These are phyloP conservation scores for Apophysomyces sp. DNA, from an alignment of 371 early-diverging fungal species.

Conservation along the genomic window DNA sequence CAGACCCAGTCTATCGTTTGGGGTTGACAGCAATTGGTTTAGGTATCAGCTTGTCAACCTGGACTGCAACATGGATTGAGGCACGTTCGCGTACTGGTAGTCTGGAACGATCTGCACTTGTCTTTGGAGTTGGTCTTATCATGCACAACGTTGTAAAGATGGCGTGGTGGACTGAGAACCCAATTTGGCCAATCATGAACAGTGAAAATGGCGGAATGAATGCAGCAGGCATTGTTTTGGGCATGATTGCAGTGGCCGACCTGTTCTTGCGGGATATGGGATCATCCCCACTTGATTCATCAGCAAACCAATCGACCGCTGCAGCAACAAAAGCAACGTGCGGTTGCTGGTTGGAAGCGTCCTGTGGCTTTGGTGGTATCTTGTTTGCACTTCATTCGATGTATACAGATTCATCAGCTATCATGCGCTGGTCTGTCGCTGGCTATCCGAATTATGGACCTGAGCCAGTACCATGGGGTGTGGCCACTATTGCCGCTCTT, in stretches of 20 bases:
- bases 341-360: slow-evolving; percentile 47
- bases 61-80: slow-evolving; percentile 61
- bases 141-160: slow-evolving; percentile 69
- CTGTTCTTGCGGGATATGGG: slow-evolving; percentile 47
- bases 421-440: slow-evolving; percentile 74
- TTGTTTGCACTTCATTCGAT: slow-evolving; percentile 75
- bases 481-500: slow-evolving; percentile 62
- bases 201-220: slow-evolving; percentile 70
- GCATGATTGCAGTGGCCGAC: slow-evolving; percentile 56
- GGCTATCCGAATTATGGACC: slow-evolving; percentile 81
- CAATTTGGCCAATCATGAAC: slow-evolving; percentile 82
- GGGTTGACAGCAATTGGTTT: slow-evolving; percentile 60
- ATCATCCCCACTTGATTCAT: slow-evolving; percentile 9
- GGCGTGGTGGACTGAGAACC: slow-evolving; percentile 79
- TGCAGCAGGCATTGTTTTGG: slow-evolving; percentile 61
- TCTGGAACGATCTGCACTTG: slow-evolving; percentile 61
- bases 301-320: background rate
- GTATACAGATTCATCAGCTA: slow-evolving; percentile 72
- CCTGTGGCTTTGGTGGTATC: slow-evolving; percentile 65
- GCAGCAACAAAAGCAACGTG: slow-evolving; percentile 9
- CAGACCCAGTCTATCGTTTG: slow-evolving; percentile 63
- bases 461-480: slow-evolving; percentile 75
- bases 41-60: slow-evolving; percentile 56
- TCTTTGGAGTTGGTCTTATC: slow-evolving; percentile 69
- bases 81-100: slow-evolving; percentile 51